phyloP scores from a whole-genome alignment of 495 filamentous ascomycete species.

The Penicillium cinerascens region DNA sequence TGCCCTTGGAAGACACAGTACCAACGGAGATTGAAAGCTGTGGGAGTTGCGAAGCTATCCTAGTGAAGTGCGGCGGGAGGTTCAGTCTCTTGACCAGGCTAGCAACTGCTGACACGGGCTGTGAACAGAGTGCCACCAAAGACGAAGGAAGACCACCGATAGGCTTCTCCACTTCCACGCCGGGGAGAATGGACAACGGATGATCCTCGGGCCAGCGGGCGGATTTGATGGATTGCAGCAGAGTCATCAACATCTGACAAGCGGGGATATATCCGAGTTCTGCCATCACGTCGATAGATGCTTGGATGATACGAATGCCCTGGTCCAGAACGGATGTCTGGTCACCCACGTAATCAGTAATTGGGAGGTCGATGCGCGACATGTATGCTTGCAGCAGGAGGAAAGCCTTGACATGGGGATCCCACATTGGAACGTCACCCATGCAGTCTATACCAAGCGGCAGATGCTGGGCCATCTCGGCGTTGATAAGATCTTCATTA shows the following conservation, averaged over 20 bases:
- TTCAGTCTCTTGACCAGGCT: conserved; percentile 28
- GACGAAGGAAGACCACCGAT: conserved; percentile 18
- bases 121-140: conserved; percentile 26
- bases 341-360: conserved; percentile 96
- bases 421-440: conserved; percentile 85
- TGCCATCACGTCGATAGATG: conserved; percentile 89
- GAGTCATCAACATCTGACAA: conserved; percentile 71
- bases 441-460: conserved; percentile 65
- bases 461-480: conserved; percentile 77
- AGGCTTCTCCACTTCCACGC: conserved; percentile 51
- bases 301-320: conserved; percentile 89
- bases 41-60: conserved; percentile 61
- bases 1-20: conserved; percentile 53
- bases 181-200: conserved; percentile 76
- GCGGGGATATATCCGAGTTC: conserved; percentile 78
- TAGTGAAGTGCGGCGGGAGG: conserved; percentile 45
- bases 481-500: conserved; percentile 98
- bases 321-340: conserved; percentile 89
- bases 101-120: conserved; percentile 21
- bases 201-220: conserved; percentile 87
- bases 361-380: conserved; percentile 85
- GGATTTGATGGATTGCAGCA: conserved; percentile 88
- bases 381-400: conserved; percentile 92
- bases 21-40: conserved; percentile 61
- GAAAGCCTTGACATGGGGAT: conserved; percentile 97